phyloP scores from a whole-genome alignment of 2,329 filamentous ascomycete genomes.

The Phyllosticta capitalensis region DNA sequence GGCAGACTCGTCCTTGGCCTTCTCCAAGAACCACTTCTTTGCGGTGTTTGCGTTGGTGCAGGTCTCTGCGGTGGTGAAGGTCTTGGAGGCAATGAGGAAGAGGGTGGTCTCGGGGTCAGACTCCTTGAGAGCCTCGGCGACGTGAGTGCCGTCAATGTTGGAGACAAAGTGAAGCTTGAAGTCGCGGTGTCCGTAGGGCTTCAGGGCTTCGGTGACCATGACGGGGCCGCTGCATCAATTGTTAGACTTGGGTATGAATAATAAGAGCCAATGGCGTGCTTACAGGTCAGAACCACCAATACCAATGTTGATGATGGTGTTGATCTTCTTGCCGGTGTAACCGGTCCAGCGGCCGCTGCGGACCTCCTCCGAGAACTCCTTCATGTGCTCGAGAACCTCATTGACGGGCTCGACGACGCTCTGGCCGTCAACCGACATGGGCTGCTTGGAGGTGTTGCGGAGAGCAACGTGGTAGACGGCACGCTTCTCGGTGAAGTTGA shows the following conservation, averaged over 20 bases:
- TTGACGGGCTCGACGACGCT: constrained; percentile 94
- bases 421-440: constrained; percentile 74
- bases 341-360: constrained; percentile 95
- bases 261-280: constrained; percentile 32
- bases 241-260: neutral
- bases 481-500: constrained; percentile 97
- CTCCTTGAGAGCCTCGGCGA: constrained; percentile 79
- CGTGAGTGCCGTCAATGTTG: constrained; percentile 98
- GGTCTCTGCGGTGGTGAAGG: constrained; percentile 97
- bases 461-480: constrained; percentile 94
- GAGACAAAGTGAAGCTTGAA: constrained; percentile 95
- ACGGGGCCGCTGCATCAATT: constrained; percentile 68
- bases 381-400: constrained; percentile 89
- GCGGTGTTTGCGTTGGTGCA: constrained; percentile 94
- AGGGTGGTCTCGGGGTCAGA: constrained; percentile 97
- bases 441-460: constrained; percentile 78
- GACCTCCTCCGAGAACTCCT: constrained; percentile 93
- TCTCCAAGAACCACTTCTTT: constrained; percentile 92
- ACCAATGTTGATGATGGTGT: constrained; percentile 92
- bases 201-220: constrained; percentile 97
- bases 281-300: constrained; percentile 98
- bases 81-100: constrained; percentile 97
- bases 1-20: constrained; percentile 58
- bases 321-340: constrained; percentile 92
- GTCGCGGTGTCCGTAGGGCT: constrained; percentile 79